Evolutionary conservation across 1,284 basidiomycete species (phyloP).

Genomic region (Naganishia albida): DNA sequence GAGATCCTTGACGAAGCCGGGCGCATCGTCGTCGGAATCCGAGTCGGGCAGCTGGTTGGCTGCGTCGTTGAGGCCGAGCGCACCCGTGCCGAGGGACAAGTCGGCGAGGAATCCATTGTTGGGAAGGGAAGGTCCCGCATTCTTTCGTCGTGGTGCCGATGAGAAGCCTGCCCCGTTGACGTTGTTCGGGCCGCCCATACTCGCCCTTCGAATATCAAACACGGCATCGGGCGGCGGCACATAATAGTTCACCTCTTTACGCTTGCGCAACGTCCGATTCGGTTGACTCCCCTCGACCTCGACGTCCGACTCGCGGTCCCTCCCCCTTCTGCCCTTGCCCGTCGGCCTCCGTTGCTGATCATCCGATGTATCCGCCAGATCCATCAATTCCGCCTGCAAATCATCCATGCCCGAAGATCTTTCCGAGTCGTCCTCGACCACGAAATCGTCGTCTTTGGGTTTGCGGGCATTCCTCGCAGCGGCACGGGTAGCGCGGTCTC

Average conservation of each 20-base stretch:
- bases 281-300: slow-evolving; percentile 45
- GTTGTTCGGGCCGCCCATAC: slow-evolving; percentile 37
- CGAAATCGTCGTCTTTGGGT: slow-evolving; percentile 38
- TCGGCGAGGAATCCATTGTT: slow-evolving; percentile 31
- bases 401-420: slow-evolving; percentile 31
- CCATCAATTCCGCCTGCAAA: slow-evolving; percentile 39
- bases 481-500: slow-evolving; percentile 25
- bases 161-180: slow-evolving; percentile 42
- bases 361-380: slow-evolving; percentile 54
- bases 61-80: slow-evolving; percentile 15
- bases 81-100: slow-evolving; percentile 25
- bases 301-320: slow-evolving; percentile 43
- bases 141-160: slow-evolving; percentile 29
- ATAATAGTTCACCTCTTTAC: slow-evolving; percentile 42
- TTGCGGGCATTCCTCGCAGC: slow-evolving; percentile 32
- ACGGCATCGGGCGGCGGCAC: slow-evolving; percentile 26
- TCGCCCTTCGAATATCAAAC: slow-evolving; percentile 21
- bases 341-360: slow-evolving; percentile 38
- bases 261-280: slow-evolving; percentile 46
- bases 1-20: slow-evolving; percentile 41
- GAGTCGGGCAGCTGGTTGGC: slow-evolving; percentile 25
- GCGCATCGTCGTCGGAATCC: slow-evolving; percentile 32
- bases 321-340: slow-evolving; percentile 56
- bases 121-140: slow-evolving; percentile 32
- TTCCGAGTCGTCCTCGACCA: slow-evolving; percentile 31